A percentile compares a stretch with the other conserved stretches of the same genome.
These are phyloP conservation scores for Isatis tinctoria DNA, from an alignment of 345 rosid species.

Conservation along the genomic window DNA sequence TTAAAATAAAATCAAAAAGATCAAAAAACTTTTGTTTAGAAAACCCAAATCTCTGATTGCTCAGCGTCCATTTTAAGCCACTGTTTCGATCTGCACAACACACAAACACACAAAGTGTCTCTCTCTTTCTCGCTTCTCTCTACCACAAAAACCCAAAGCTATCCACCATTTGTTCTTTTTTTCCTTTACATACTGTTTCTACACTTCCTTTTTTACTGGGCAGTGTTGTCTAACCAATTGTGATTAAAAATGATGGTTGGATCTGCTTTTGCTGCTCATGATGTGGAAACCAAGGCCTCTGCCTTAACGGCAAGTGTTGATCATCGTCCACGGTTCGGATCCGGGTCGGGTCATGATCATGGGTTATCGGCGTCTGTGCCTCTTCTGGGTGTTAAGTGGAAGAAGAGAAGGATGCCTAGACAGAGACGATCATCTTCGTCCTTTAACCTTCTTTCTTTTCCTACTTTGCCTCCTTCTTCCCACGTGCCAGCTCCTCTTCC, in stretches of 20 bases:
- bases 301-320: constrained; percentile 55
- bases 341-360: constrained; percentile 42
- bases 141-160: constrained; percentile 37
- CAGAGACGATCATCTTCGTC: constrained; percentile 70
- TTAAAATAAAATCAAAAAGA: background rate
- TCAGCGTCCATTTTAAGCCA: constrained; percentile 60
- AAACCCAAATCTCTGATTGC: constrained; percentile 55
- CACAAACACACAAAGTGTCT: constrained; percentile 14
- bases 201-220: constrained; percentile 19
- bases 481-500: constrained; percentile 34
- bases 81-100: constrained; percentile 52
- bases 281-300: constrained; percentile 58
- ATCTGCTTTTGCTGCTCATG: constrained; percentile 9
- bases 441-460: constrained; percentile 43
- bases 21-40: background rate
- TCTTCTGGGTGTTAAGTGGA: constrained; percentile 59
- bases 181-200: constrained; percentile 10
- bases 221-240: constrained; percentile 34
- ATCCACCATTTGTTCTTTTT: constrained; percentile 29
- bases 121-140: constrained; percentile 23
- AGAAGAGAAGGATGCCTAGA: constrained; percentile 87
- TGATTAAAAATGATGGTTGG: constrained; percentile 32
- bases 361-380: constrained; percentile 41
- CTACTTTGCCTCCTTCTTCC: constrained; percentile 28
- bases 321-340: constrained; percentile 14